Conservation (phyloP, 2,329 filamentous ascomycete genomes). For the Trichoderma arundinaceum region DNA sequence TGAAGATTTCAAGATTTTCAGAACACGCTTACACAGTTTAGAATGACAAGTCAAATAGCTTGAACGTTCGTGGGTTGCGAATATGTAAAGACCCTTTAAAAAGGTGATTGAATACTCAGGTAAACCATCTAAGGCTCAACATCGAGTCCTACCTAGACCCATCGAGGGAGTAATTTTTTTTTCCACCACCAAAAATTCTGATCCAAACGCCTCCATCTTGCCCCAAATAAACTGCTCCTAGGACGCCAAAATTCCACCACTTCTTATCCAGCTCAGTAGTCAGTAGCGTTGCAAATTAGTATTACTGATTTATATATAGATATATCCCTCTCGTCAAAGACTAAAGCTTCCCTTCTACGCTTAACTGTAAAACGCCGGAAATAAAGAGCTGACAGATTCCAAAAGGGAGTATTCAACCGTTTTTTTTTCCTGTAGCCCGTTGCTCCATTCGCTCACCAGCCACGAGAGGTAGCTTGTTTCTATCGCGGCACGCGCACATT, state of each 20-base stretch:
- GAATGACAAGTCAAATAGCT: constrained; percentile 4
- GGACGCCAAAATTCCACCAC: constrained; percentile 13
- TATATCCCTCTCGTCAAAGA: constrained; percentile 1
- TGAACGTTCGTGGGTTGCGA: neutral
- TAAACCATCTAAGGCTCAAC: neutral
- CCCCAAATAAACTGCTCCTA: constrained; percentile 4
- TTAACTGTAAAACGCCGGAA: neutral
- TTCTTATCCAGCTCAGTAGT: neutral
- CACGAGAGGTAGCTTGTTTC: neutral
- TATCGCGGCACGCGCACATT: constrained; percentile 31
- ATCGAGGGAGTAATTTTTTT: neutral
- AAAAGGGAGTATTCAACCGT: neutral
- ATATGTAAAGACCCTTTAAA: neutral
- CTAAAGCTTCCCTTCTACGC: neutral
- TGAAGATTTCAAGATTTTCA: neutral
- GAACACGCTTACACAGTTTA: neutral
- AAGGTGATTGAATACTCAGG: neutral
- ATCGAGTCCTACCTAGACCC: neutral
- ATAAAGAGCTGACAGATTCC: neutral
- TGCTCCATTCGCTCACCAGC: neutral
- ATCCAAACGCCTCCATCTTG: constrained; percentile 27
- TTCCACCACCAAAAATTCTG: neutral
- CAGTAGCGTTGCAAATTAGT: constrained; percentile 1
- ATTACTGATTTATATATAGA: neutral
- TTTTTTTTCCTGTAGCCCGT: neutral